Conservation (phyloP, 2,329 filamentous ascomycete species). For the Lachnellula willkommii region DNA sequence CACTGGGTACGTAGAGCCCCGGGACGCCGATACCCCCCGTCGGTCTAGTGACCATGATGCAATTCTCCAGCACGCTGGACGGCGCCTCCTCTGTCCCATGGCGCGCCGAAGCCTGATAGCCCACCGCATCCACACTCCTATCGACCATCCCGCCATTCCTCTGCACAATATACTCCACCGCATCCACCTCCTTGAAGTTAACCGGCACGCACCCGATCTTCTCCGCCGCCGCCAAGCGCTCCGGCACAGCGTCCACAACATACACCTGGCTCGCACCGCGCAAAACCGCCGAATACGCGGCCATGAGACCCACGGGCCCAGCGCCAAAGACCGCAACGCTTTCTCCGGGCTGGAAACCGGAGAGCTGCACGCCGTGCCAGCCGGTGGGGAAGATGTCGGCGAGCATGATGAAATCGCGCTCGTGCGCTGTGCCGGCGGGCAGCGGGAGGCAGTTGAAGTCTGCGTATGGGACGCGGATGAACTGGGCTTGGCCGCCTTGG, state of each 20-base stretch:
- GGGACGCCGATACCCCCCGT: slow-evolving; percentile 30
- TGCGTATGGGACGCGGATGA: slow-evolving; percentile 58
- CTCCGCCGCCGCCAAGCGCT: slow-evolving; percentile 52
- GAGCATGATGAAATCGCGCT: slow-evolving; percentile 53
- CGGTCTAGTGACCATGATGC: slow-evolving; percentile 25
- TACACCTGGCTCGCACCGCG: slow-evolving; percentile 57
- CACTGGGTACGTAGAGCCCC: slow-evolving; percentile 36
- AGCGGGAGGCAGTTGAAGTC: slow-evolving; percentile 62
- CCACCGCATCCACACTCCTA: slow-evolving; percentile 59
- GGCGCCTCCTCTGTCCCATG: slow-evolving; percentile 54
- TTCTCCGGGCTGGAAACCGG: slow-evolving; percentile 56
- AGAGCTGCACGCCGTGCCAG: slow-evolving; percentile 53
- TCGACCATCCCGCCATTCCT: slow-evolving; percentile 57
- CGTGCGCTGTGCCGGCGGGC: slow-evolving; percentile 59
- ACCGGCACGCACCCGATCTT: slow-evolving; percentile 59
- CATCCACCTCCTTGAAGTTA: slow-evolving; percentile 55
- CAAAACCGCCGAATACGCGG: slow-evolving; percentile 56
- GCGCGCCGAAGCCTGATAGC: slow-evolving; percentile 56
- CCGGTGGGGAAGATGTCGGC: slow-evolving; percentile 47
- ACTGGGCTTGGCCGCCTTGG: slow-evolving; percentile 67
- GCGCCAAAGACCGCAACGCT: slow-evolving; percentile 60
- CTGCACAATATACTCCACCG: slow-evolving; percentile 55
- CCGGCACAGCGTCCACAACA: slow-evolving; percentile 57
- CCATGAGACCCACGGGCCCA: slow-evolving; percentile 61
- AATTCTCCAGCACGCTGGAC: slow-evolving; percentile 41